Evolutionary conservation across 805 yeast genomes (phyloP).

Genomic region (Wickerhamomyces tratensis): DNA sequence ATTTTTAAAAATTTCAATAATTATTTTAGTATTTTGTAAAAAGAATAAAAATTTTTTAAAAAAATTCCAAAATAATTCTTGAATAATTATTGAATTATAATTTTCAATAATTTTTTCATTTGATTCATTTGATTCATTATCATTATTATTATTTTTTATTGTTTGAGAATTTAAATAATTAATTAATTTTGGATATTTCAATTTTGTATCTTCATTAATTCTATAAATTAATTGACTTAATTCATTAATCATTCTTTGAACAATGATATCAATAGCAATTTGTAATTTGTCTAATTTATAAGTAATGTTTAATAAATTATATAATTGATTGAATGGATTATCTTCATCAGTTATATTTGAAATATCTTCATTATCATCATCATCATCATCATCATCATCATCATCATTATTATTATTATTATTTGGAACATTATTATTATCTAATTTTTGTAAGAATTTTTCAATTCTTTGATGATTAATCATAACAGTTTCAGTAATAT

Average conservation of each 20-base stretch:
- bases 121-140: slow-evolving; percentile 1
- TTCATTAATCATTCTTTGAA: slow-evolving; percentile 50
- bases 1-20: slow-evolving; percentile 42
- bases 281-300: slow-evolving; percentile 52
- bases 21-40: slow-evolving; percentile 60
- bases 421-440: slow-evolving; percentile 19
- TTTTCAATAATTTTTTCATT: slow-evolving; percentile 28
- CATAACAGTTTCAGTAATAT: slow-evolving; percentile 39
- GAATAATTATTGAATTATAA: slow-evolving; percentile 42
- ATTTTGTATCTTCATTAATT: slow-evolving; percentile 55
- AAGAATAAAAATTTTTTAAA: slow-evolving; percentile 54
- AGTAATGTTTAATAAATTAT: slow-evolving; percentile 44
- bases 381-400: slow-evolving; percentile 8
- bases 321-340: slow-evolving; percentile 45
- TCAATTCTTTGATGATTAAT: slow-evolving; percentile 25
- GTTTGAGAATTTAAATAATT: slow-evolving; percentile 16
- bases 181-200: slow-evolving; percentile 37
- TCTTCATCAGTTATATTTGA: slow-evolving; percentile 25
- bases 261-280: slow-evolving; percentile 43
- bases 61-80: slow-evolving; percentile 64
- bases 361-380: slow-evolving; percentile 16
- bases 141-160: neutral
- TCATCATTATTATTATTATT: slow-evolving; percentile 11
- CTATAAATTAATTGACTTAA: slow-evolving; percentile 51
- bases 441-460: slow-evolving; percentile 23